Evolutionary conservation across 1,284 basidiomycete genomes (phyloP).

Genomic region (Moniliophthora roreri): DNA sequence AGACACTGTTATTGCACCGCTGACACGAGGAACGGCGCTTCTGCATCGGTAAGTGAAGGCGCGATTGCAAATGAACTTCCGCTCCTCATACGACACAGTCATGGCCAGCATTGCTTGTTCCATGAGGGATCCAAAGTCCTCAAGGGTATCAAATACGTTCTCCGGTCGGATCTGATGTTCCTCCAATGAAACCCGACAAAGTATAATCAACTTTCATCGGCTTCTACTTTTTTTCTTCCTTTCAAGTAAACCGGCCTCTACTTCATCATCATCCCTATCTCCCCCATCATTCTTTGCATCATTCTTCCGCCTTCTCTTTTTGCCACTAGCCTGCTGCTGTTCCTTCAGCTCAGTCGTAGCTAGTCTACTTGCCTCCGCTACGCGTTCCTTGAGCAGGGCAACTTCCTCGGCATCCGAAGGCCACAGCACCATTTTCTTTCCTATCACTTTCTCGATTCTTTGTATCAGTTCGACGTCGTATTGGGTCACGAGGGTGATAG

Average conservation of each 20-base stretch:
- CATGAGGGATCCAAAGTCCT: constrained; percentile 75
- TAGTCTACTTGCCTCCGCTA: constrained; percentile 84
- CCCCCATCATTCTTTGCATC: constrained; percentile 50
- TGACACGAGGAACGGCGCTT: constrained; percentile 68
- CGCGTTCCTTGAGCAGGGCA: constrained; percentile 85
- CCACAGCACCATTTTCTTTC: constrained; percentile 92
- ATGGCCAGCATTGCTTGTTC: constrained; percentile 73
- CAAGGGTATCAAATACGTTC: constrained; percentile 31
- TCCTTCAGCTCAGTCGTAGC: constrained; percentile 82
- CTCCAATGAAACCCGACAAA: constrained; percentile 1
- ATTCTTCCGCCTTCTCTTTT: constrained; percentile 30
- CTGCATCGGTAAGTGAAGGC: constrained; percentile 66
- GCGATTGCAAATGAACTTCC: too few relatives aligned
- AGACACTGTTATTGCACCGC: constrained; percentile 55
- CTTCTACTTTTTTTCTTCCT: constrained; percentile 48
- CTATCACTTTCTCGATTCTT: constrained; percentile 90
- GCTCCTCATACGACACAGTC: too few relatives aligned
- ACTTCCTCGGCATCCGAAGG: constrained; percentile 91
- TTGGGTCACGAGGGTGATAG: constrained; percentile 95
- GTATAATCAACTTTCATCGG: constrained; percentile 32
- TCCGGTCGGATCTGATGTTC: constrained; percentile 12
- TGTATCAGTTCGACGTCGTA: constrained; percentile 98
- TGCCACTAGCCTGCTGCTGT: constrained; percentile 39
- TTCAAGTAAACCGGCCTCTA: constrained; percentile 78
- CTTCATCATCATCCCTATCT: constrained; percentile 85